Evolutionary conservation across 2,329 filamentous ascomycete genomes (phyloP).

Genomic region (Phyllosticta citrichinensis): DNA sequence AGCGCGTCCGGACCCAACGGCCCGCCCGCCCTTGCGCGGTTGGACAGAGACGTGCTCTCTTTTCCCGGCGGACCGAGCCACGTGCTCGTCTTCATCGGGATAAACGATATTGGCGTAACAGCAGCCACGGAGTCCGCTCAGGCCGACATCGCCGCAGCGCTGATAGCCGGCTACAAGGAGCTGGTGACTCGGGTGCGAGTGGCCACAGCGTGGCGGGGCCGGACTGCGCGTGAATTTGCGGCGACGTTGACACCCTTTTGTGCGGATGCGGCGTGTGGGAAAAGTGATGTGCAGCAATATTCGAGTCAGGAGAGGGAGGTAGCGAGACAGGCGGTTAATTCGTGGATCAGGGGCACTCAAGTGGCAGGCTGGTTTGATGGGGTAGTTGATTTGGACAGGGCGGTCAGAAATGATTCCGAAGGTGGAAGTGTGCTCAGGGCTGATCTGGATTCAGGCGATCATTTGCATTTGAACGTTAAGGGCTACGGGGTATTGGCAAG

Average conservation of each 20-base stretch:
- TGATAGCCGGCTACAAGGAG: conserved; percentile 50
- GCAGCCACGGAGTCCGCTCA: conserved; percentile 37
- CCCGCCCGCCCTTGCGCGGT: conserved; percentile 49
- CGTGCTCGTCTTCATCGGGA: conserved; percentile 57
- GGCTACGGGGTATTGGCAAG: conserved; percentile 53
- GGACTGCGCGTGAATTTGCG: conserved; percentile 47
- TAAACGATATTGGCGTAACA: conserved; percentile 56
- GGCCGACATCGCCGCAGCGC: conserved; percentile 35
- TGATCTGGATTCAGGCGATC: conserved; percentile 52
- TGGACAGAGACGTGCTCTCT: conserved; percentile 54
- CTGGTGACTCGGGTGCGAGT: conserved; percentile 45
- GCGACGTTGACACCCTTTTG: conserved; percentile 59
- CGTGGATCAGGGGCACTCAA: conserved; percentile 44
- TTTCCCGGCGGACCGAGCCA: conserved; percentile 33
- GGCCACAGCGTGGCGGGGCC: conserved; percentile 20
- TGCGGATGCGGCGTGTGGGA: conserved; percentile 25
- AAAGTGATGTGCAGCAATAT: conserved; percentile 40
- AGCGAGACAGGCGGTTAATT: conserved; percentile 49
- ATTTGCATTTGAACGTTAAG: conserved; percentile 50
- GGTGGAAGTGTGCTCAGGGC: conserved; percentile 39
- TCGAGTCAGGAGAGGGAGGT: conserved; percentile 40
- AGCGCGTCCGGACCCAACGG: conserved; percentile 42
- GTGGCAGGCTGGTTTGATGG: conserved; percentile 46
- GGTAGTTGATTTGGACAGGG: conserved; percentile 52
- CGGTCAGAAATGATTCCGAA: conserved; percentile 41